These are phyloP conservation scores for Gaertneriomyces semiglobifer DNA, from an alignment of 192 early-diverging fungal species.

Conservation along the genomic window DNA sequence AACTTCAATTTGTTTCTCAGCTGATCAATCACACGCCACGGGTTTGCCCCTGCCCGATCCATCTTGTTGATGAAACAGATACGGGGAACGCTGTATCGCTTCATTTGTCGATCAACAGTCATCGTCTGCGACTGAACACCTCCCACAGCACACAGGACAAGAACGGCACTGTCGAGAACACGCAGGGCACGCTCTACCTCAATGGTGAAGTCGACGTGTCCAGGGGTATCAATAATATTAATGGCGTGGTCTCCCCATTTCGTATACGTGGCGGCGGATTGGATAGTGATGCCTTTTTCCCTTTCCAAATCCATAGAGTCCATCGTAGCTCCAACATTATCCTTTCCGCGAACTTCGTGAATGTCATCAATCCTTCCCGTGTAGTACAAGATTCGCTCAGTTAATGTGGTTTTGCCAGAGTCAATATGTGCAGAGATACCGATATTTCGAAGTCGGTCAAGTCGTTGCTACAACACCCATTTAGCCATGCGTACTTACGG, in stretches of 20 bases:
- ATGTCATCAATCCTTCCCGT: conserved; percentile 85
- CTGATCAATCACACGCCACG: conserved; percentile 68
- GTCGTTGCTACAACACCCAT: conserved; percentile 18
- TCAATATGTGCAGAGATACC: conserved; percentile 87
- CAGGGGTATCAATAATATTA: conserved; percentile 94
- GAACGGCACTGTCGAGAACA: conserved; percentile 91
- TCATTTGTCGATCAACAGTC: conserved; percentile 79
- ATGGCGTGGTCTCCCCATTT: conserved; percentile 64
- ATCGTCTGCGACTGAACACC: conserved; percentile 98
- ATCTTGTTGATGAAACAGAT: conserved; percentile 97
- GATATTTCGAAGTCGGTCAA: conserved; percentile 41
- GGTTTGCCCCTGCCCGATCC: conserved; percentile 73
- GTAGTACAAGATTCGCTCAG: conserved; percentile 96
- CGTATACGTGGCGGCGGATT: conserved; percentile 89
- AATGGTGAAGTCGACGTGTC: conserved; percentile 96
- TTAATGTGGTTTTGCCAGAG: conserved; percentile 92
- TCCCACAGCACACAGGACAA: conserved; percentile 90
- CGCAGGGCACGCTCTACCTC: conserved; percentile 91
- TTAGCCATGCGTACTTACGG: not conserved
- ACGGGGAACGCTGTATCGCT: conserved; percentile 76
- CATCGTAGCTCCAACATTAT: conserved; percentile 97
- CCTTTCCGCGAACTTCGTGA: conserved; percentile 74
- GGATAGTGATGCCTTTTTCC: conserved; percentile 98
- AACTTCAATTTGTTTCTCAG: conserved; percentile 43
- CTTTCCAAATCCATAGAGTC: conserved; percentile 99